Base-by-base conservation (phyloP, 2,329 filamentous ascomycete genomes). In the Sporothrix brasiliensis region DNA sequence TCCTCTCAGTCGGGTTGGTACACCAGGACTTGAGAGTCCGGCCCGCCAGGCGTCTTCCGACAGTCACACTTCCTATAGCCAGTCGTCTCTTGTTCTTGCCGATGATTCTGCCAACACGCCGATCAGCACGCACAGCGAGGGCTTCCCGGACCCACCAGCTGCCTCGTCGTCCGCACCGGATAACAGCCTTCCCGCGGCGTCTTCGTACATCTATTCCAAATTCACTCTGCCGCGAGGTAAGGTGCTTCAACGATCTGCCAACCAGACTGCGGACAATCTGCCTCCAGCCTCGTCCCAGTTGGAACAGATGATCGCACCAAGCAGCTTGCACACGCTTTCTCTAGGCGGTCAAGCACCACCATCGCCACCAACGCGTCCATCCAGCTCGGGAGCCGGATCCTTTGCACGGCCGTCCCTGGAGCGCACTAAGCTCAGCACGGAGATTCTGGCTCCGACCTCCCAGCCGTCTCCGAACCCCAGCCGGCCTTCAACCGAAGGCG, bases 151-250 rank as follows among this genome's bases (percentile, higher is more conserved):
- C 44, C 80, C 83, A 70, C 76, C 77, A 24, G 60, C 56, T 0
- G 24, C 67, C 6, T 34, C 63, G 1, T 76, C 79, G 56, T 87
- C 86, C 7, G 80, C 49, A 16, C 47, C 39, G 21, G 79, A 75
- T 19, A 82, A 76, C 73, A 81, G 82, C 9, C 53, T 65, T 0
- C 84, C 84, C 1, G 87, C 88, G 2, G 85, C 91, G 21, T 63
- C 58, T 0, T 92, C 93, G 0, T 97, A 97, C 78, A 91, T 92
- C 19, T 95, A 97, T 78, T 90, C 93, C 9, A 96, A 92, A 72
- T 97, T 93, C 77, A 83, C 87, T 1, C 83, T 98, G 41, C 94
- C 95, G 0, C 88, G 94, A 72, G 94, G 94, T 16, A 92, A 95
- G 78, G 85, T 86, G 47, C 80, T 96, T 7, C 90, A 96, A 72